Percentiles rank a stretch among this genome's conserved stretches.
Conservation (phyloP, 192 early-diverging fungal species). For the Coemansia biformis region DNA sequence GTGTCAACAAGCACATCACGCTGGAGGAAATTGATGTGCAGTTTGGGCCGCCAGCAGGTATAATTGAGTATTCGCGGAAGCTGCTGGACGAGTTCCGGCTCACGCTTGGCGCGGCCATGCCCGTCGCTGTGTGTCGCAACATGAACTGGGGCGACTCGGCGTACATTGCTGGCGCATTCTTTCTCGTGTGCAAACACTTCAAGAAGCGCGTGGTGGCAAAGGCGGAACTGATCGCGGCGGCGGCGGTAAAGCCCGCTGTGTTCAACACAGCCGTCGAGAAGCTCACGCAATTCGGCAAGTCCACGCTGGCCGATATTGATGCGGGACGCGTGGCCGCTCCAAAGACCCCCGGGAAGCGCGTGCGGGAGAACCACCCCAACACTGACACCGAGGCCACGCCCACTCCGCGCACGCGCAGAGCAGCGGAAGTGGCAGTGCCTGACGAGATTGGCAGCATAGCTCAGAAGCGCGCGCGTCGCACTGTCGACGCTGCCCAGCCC, state of each 20-base stretch:
- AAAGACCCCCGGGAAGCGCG: constrained; percentile 25
- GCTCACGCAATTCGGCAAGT: constrained; percentile 29
- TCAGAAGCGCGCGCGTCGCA: constrained; percentile 6
- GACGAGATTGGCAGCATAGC: constrained; percentile 12
- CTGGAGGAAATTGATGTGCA: constrained; percentile 44
- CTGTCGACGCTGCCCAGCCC: background rate
- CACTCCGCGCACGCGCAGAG: background rate
- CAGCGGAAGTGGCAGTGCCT: background rate
- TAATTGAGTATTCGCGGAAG: constrained; percentile 24
- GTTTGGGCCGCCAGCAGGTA: constrained; percentile 27
- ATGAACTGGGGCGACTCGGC: constrained; percentile 43
- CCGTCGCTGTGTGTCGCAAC: constrained; percentile 16
- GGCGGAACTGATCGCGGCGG: constrained; percentile 18
- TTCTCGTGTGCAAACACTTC: constrained; percentile 32
- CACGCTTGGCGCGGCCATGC: constrained; percentile 22
- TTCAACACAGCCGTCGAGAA: constrained; percentile 23
- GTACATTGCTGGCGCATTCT: constrained; percentile 35
- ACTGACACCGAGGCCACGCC: background rate
- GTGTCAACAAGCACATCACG: constrained; percentile 36
- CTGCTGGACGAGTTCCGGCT: constrained; percentile 33
- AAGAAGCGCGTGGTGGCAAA: constrained; percentile 38
- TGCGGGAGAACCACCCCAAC: constrained; percentile 1
- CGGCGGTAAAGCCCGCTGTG: constrained; percentile 14
- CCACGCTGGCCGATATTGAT: constrained; percentile 12
- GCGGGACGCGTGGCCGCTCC: constrained; percentile 1